Base-by-base conservation (phyloP, 164 flowering plant species). In the Kingdonia uniflora region DNA sequence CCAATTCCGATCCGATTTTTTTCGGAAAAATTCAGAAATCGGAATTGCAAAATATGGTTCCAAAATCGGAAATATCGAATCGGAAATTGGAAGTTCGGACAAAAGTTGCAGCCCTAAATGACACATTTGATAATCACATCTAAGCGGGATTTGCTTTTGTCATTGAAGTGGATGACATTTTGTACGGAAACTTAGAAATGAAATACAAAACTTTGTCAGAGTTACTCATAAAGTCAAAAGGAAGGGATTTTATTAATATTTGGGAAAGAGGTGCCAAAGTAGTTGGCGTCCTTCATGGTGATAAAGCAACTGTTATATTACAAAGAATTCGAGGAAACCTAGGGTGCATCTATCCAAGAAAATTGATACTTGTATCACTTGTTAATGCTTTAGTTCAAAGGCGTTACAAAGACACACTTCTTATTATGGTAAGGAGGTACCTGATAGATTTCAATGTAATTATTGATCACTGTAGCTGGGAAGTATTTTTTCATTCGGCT, bases 211-310 rank as follows among this genome's bases (percentile, higher is more conserved):
- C 53, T 76, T 77, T 48, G 41, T 74, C n/a, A 71, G 64, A 29
- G 58, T 57, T 64, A 55, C 59, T 17, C 72, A 58, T 42, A 85
- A 59, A 55, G 65, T 63, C 57, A 68, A 54, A 76, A 64, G 80
- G 76, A 52, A 70, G 52, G 19, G 71, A 71, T 48, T 76, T 39
- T 25, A 72, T 84, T 42, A 74, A 71, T 63, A 59, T 92, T 17
- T 92, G 97, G 99, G 99, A 92, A 75, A 82, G 80, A 70, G 95
- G 96, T 62, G 85, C 99, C 29, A 79, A 72, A 65, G 52, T 92
- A 61, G 52, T 78, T 61, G 95, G 95, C 22, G 85, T 82, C 51
- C 72, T 92, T 57, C 85, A 92, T 75, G 97, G 97, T 57, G 95
- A 89, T 70, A 95, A 79, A 71, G 90, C 95, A 58, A 84, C 87